Base-by-base conservation (phyloP, 768 basidiomycete genomes). In the Podaxis carcinomalis region DNA sequence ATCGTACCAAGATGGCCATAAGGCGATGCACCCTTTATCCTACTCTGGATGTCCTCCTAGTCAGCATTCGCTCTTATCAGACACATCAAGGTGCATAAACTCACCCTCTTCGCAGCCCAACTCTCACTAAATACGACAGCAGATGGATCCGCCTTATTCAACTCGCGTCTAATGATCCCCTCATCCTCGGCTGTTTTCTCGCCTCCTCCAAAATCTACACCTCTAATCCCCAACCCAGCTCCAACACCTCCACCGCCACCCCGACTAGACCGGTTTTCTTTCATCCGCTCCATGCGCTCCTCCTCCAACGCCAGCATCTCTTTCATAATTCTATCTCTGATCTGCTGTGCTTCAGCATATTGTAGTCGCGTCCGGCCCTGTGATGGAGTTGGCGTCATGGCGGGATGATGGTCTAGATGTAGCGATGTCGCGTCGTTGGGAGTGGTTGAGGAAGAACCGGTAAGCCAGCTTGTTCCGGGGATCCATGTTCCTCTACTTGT, bases 281-380 rank as follows among this genome's bases (percentile, higher is more conserved):
- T 81, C 95, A 96, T 98, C 19, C 95, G 83, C 62, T 90, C 86
- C 88, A 99, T 95, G 25, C 97, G 84, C 72, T 98, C 94, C 70
- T 98, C 95, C 74, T 99, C 97, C 27, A 99, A 77, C 23, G 93
- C 81, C 64, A 98, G 79, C 97, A 99, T 99, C 79, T 99, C 97
- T 66, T 90, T 86, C 97, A 99, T 99, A 63, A 99, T 99, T 21
- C 95, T 83, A 66, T 94, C 90, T 14, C 93, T 84, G 66, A 99
- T 99, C 1, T 90, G 90, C 0, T 90, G 81, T 3, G 95, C 96
- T 72, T 98, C 94, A 2, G 86, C 78, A 16, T 85, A 80, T 63
- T 92, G 89, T 23, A 99, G 77, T 55, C 84, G 89, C 80, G 89
- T 86, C 39, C 92, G 84, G 16, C 75, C 74, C 5, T 76, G 68